Conservation (phyloP, 2,329 filamentous ascomycete genomes). For the Ramularia collo-cygni region DNA sequence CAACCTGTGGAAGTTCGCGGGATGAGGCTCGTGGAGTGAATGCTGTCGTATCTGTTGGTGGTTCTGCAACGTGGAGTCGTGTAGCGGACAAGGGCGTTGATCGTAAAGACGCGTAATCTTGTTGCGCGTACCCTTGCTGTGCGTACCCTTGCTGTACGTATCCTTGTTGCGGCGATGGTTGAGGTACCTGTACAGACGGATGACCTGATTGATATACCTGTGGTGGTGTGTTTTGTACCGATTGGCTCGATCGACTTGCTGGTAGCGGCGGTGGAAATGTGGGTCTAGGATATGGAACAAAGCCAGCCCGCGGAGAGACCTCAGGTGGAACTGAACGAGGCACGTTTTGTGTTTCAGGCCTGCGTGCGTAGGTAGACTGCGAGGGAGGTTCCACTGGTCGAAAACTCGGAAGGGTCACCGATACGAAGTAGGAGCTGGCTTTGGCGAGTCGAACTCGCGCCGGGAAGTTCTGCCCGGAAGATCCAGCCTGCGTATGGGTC, state of each 20-base stretch:
- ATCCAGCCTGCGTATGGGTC: slow-evolving; percentile 32
- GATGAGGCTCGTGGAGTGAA: slow-evolving; percentile 18
- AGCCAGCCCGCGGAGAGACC: slow-evolving; percentile 12
- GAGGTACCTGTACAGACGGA: slow-evolving; percentile 10
- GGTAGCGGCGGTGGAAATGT: slow-evolving; percentile 7
- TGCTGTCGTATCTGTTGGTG: slow-evolving; percentile 20
- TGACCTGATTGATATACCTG: slow-evolving; percentile 7
- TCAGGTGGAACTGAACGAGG: slow-evolving; percentile 14
- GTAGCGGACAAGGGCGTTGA: slow-evolving; percentile 9
- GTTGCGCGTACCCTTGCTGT: too few species aligned
- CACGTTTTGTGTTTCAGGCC: slow-evolving; percentile 9
- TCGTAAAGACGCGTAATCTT: slow-evolving; percentile 2
- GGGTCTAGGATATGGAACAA: slow-evolving; percentile 11
- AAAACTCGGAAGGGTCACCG: slow-evolving; percentile 33
- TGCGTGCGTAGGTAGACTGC: slow-evolving; percentile 6
- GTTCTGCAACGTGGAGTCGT: slow-evolving; percentile 17
- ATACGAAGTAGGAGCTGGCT: slow-evolving; percentile 41
- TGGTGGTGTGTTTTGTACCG: slow-evolving; percentile 11
- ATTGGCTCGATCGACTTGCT: slow-evolving; percentile 12
- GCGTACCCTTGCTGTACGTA: too few species aligned
- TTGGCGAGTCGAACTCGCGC: slow-evolving; percentile 35
- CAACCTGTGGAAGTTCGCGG: slow-evolving; percentile 8
- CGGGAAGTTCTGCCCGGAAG: slow-evolving; percentile 30
- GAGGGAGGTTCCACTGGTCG: slow-evolving; percentile 17
- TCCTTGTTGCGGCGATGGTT: slow-evolving; percentile 9